phyloP scores from a whole-genome alignment of 106 monocot genomes.

The Narthecium ossifragum region DNA sequence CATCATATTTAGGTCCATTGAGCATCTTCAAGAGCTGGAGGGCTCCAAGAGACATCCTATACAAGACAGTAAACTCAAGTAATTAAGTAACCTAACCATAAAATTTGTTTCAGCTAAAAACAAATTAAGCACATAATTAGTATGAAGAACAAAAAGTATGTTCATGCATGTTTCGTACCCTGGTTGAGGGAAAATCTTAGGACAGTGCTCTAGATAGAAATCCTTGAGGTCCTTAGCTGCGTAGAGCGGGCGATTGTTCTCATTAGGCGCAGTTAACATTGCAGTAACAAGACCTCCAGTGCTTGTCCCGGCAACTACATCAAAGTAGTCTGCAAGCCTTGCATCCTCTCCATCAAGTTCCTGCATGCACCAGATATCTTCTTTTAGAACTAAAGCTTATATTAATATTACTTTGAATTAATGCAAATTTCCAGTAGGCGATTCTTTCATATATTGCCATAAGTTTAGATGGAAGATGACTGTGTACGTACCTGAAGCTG shows the following conservation, averaged over 20 bases:
- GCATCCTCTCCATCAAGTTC: constrained; percentile 9
- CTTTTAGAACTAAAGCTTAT: too few species aligned
- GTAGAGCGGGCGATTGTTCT: constrained; percentile 4
- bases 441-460: background rate
- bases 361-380: too few species aligned
- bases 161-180: background rate
- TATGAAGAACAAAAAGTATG: too few species aligned
- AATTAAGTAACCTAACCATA: too few species aligned
- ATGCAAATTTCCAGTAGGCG: background rate
- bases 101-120: too few species aligned
- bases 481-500: constrained; percentile 7
- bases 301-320: constrained; percentile 8
- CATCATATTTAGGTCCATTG: constrained; percentile 6
- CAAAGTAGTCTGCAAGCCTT: constrained; percentile 11
- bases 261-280: constrained; percentile 6
- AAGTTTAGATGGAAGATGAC: too few species aligned
- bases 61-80: too few species aligned
- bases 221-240: background rate
- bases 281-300: constrained; percentile 4
- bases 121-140: too few species aligned
- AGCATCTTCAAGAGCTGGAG: background rate
- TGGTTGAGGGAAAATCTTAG: constrained; percentile 10
- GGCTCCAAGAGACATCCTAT: too few species aligned
- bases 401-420: background rate
- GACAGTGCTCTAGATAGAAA: constrained; percentile 5